phyloP scores from a whole-genome alignment of 1,284 basidiomycete species.

The Cystobasidium pallidum region DNA sequence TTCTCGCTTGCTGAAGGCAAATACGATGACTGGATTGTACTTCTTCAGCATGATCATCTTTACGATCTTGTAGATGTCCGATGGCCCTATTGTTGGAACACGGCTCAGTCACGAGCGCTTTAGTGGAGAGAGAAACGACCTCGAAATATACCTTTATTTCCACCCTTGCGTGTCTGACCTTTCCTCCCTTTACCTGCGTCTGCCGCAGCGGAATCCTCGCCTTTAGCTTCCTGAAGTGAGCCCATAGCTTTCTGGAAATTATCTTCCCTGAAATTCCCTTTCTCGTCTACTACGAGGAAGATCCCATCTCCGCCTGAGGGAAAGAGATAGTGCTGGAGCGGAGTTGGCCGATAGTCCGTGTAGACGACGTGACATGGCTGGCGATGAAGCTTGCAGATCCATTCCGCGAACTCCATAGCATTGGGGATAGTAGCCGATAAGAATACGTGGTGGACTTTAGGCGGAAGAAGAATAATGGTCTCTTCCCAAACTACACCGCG shows the following conservation, averaged over 20 bases:
- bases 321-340: slow-evolving; percentile 97
- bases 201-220: slow-evolving; percentile 90
- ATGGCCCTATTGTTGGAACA: slow-evolving; percentile 64
- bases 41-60: slow-evolving; percentile 99
- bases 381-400: slow-evolving; percentile 96
- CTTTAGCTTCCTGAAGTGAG: slow-evolving; percentile 77
- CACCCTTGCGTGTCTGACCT: slow-evolving; percentile 86
- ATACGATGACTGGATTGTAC: slow-evolving; percentile 98
- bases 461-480: slow-evolving; percentile 95
- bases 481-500: slow-evolving; percentile 68
- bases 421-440: slow-evolving; percentile 99
- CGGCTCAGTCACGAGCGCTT: neutral
- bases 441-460: slow-evolving; percentile 96
- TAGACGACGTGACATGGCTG: slow-evolving; percentile 99
- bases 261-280: slow-evolving; percentile 93
- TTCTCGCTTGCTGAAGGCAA: slow-evolving; percentile 97
- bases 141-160: slow-evolving; percentile 73
- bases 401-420: slow-evolving; percentile 99
- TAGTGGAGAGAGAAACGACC: neutral
- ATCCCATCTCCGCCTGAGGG: slow-evolving; percentile 96
- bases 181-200: slow-evolving; percentile 65
- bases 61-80: slow-evolving; percentile 97
- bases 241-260: slow-evolving; percentile 99
- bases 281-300: slow-evolving; percentile 96
- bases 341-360: slow-evolving; percentile 97